Conservation (phyloP, 2,329 filamentous ascomycete species). For the Leptographium wingfieldii region DNA sequence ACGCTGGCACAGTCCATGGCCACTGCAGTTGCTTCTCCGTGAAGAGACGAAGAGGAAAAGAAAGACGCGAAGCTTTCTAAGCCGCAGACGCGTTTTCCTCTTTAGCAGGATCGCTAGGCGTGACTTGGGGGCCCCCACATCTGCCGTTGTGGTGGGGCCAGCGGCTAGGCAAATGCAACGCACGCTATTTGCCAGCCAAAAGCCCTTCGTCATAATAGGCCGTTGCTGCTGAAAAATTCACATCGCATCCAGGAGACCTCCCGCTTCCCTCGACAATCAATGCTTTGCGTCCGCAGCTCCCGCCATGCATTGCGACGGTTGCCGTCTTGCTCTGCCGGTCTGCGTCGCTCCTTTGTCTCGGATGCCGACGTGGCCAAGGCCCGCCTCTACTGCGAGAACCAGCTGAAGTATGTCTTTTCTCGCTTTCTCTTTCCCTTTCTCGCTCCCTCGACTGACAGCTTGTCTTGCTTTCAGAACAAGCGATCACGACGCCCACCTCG, state of each 20-base stretch:
- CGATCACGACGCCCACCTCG: conserved; percentile 77
- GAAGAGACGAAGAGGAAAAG: neutral
- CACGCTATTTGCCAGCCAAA: neutral
- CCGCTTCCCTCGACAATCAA: conserved; percentile 12
- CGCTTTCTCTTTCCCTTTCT: neutral
- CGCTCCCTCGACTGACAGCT: neutral
- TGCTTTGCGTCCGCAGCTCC: conserved; percentile 26
- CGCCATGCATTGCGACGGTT: conserved; percentile 26
- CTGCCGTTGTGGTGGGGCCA: neutral
- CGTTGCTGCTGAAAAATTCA: neutral
- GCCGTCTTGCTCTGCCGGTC: neutral
- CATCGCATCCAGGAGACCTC: neutral
- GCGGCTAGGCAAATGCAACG: neutral
- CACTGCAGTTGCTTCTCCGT: neutral
- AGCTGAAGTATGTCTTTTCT: conserved; percentile 29
- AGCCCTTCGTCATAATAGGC: neutral
- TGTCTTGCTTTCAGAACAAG: conserved; percentile 26
- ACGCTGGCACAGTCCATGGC: conserved; percentile 27
- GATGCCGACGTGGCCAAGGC: conserved; percentile 40
- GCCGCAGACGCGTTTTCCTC: conserved; percentile 16
- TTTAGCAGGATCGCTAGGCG: neutral
- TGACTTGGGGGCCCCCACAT: neutral
- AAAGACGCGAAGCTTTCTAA: conserved; percentile 1
- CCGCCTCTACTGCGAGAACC: conserved; percentile 39
- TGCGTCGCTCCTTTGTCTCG: conserved; percentile 31